Base-by-base conservation (phyloP, 805 yeast species). In the Yarrowia keelungensis region DNA sequence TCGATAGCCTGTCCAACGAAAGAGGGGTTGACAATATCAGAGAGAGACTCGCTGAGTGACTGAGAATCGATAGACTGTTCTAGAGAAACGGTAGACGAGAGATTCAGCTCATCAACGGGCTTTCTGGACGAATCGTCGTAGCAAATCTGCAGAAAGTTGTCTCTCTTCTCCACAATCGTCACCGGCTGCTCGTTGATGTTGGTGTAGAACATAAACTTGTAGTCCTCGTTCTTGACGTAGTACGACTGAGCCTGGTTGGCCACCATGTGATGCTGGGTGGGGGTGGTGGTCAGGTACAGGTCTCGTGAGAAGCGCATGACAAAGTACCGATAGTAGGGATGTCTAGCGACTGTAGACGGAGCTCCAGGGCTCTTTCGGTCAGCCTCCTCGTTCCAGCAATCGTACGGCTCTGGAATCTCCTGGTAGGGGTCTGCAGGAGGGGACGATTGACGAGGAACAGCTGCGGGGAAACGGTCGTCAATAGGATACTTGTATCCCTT, bases 161-260 rank as follows among this genome's bases (percentile, higher is more conserved):
- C 67, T 2, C 67, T 36, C 16, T 41, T 46, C 46, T 62, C 67
- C 26, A 62, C 67, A 41, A 62, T 38, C 19, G 47, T 32, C 39
- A 49, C 67, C 12, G 67, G 67, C 46, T 62, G 47, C 32, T 62
- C 56, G 39, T 62, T 62, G 32, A 62, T 62, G 67, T 62, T 49
- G 56, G 67, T 62, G 39, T 47, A 62, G 47, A 62, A 62, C 54
- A 62, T 62, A 47, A 62, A 62, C 56, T 26, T 36, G 47, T 19
- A 47, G 26, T 47, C 54, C 16, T 62, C 67, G 32, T 46, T 62
- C 56, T 41, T 62, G 11, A 62, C 67, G 39, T 62, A 62, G 32
- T 47, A 62, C 38, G 67, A 62, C 47, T 47, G 67, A 8, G 56
- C 67, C 56, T 46, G 54, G 38, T 62, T 62, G 46, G 56, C 45